phyloP scores from a whole-genome alignment of 2,329 filamentous ascomycete genomes.

The Huntiella abstrusa region DNA sequence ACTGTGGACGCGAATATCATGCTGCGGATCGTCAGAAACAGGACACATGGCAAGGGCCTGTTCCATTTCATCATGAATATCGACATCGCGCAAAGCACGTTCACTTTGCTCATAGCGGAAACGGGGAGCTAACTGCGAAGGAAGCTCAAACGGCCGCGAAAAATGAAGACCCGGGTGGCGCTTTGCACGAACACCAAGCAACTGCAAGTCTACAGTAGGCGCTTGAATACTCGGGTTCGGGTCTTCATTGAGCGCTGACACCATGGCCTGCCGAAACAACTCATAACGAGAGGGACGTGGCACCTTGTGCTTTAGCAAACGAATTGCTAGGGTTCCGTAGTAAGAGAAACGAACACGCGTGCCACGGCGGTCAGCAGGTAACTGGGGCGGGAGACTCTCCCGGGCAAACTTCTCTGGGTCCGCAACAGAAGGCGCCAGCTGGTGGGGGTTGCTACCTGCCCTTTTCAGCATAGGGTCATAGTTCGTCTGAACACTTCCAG shows the following conservation, averaged over 20 bases:
- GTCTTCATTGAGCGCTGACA: not conserved
- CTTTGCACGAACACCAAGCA: not conserved
- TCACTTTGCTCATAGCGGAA: not conserved
- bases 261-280: conserved; percentile 5
- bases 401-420: not conserved
- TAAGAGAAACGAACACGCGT: conserved; percentile 5
- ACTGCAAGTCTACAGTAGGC: not conserved
- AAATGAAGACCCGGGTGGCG: not conserved
- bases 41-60: not conserved
- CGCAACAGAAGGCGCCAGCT: not conserved
- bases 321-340: conserved; percentile 4
- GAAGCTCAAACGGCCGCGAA: conserved; percentile 2
- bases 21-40: conserved; percentile 4
- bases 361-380: not conserved
- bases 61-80: not conserved
- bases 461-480: not conserved
- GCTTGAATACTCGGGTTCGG: not conserved
- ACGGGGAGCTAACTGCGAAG: not conserved
- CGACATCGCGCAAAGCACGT: not conserved
- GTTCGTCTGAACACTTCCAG: no score
- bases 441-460: not conserved
- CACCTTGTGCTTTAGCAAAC: not conserved
- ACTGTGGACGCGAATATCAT: conserved; percentile 4
- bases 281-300: conserved; percentile 7
- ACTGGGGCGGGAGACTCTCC: not conserved